Evolutionary conservation across 345 rosid species (phyloP), one percentile per base, ranked within the genome.

Genomic region (Psidium friedrichsthalianum): DNA sequence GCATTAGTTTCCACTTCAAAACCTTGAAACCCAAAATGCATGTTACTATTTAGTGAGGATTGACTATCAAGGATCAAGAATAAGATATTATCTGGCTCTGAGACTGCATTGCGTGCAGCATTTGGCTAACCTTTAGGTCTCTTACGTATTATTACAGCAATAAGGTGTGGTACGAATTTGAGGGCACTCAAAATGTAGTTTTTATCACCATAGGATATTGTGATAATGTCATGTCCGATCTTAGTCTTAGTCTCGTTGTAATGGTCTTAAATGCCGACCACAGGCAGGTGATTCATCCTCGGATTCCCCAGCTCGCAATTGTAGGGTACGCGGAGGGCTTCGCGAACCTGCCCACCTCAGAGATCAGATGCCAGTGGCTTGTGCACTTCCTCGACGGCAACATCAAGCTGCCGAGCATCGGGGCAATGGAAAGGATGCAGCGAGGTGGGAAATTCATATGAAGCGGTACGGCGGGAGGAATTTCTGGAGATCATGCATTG

Each of bases 231-330:
- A 22, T 6, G 47, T 22, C 12, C 11, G 47, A 69, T 69, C 47
- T 21, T 69, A 40, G 47, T 69, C 47, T 21, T 69, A 40, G 47
- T 32, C 21, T 69, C 10, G 25, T 69, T 69, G 11, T 11, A 36
- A 36, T 11, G 6, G 25, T 36, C 86, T 74, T 56, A 61, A 6
- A 52, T 61, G 14, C 20, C 52, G 7, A 15, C 29, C 74, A 15
- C 80, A 90, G 92, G 87, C 87, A 88, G 51, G 87, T 87, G 58
- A 88, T 90, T 74, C 92, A 88, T 80, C 90, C 89, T 3, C 83
- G 83, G 25, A 88, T 90, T 52, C 92, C 92, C 2, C 90, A 86
- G 29, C 86, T 90, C 3, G 90, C 90, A 1, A 18, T 90, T 10
- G 82, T 88, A 1, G 92, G 92, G 83, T 88, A 84, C 25, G 54